phyloP scores from a whole-genome alignment of 129 eudicot genomes.

The Arctium lappa region DNA sequence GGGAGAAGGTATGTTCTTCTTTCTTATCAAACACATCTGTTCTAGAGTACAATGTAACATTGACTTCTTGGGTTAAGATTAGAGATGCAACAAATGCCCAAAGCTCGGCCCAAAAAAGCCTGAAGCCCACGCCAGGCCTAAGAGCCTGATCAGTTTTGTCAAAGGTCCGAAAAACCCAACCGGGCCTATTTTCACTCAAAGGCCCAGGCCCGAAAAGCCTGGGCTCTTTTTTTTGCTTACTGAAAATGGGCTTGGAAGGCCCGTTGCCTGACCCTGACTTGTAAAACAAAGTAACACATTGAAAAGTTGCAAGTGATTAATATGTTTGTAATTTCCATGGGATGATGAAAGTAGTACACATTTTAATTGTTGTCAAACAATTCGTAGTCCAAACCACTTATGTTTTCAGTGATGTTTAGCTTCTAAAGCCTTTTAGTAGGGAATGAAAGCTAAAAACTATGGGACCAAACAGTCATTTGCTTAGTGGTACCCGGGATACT shows the following conservation, averaged over 20 bases:
- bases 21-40: neutral
- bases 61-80: neutral
- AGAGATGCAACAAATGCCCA: neutral
- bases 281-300: neutral
- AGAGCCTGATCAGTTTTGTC: neutral
- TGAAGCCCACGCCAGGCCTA: neutral
- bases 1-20: slow-evolving; percentile 59
- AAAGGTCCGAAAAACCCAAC: neutral
- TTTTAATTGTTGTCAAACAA: neutral
- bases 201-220: neutral
- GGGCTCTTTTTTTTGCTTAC: neutral
- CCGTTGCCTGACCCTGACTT: neutral
- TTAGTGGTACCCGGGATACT: neutral
- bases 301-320: neutral
- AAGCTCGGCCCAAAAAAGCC: neutral
- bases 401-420: neutral
- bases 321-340: neutral
- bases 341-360: neutral
- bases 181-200: neutral
- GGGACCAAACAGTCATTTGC: neutral
- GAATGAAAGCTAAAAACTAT: neutral
- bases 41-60: neutral
- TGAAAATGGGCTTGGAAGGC: neutral
- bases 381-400: neutral
- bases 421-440: neutral